A percentile compares a stretch with the other conserved stretches of the same genome.
These are phyloP conservation scores for Aspergillus sp. DNA, from an alignment of 2,329 filamentous ascomycete species.

Conservation along the genomic window DNA sequence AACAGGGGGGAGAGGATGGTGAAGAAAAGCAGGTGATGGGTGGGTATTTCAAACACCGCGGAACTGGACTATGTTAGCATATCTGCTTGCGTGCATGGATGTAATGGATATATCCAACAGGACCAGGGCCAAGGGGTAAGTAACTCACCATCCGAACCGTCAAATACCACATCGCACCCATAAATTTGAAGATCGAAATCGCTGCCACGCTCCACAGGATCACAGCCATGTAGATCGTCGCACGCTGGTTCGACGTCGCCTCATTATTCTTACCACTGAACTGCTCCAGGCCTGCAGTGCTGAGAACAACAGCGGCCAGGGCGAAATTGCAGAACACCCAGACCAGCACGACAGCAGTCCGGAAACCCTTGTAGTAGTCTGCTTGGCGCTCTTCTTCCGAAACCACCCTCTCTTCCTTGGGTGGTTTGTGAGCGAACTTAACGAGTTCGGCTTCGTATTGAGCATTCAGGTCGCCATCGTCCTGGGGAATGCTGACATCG, in stretches of 20 bases:
- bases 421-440: slow-evolving; percentile 65
- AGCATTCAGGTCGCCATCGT: slow-evolving; percentile 88
- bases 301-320: slow-evolving; percentile 76
- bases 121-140: no score
- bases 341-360: slow-evolving; percentile 79
- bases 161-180: slow-evolving; percentile 87
- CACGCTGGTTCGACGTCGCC: slow-evolving; percentile 47
- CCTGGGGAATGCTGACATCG: slow-evolving; percentile 74
- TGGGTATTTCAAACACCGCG: slow-evolving; percentile 38
- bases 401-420: slow-evolving; percentile 50
- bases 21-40: no score
- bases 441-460: slow-evolving; percentile 82
- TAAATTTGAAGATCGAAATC: slow-evolving; percentile 75
- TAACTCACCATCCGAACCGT: slow-evolving; percentile 72
- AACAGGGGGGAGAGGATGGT: no score
- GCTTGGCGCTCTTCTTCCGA: slow-evolving; percentile 72
- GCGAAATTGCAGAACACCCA: slow-evolving; percentile 98
- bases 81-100: no score
- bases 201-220: slow-evolving; percentile 84
- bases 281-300: slow-evolving; percentile 70
- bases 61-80: slow-evolving; percentile 38
- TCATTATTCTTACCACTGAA: slow-evolving; percentile 41
- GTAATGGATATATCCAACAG: no score
- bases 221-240: slow-evolving; percentile 76
- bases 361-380: slow-evolving; percentile 96